Evolutionary conservation across 1,284 basidiomycete genomes (phyloP).

Genomic region (Microbotryomycetes sp.): DNA sequence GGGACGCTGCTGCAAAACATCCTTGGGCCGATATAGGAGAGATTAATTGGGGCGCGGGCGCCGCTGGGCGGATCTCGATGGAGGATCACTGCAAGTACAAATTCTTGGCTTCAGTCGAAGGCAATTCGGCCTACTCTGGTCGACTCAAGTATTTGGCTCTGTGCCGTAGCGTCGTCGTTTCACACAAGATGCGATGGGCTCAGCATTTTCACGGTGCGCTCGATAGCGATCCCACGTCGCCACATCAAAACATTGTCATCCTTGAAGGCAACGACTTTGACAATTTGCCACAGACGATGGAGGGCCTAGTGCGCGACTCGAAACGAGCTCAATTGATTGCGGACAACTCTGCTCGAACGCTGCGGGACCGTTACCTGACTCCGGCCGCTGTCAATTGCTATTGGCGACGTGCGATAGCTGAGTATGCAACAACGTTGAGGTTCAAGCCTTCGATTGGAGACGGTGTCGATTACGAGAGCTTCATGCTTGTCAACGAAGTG

Average conservation of each 20-base stretch:
- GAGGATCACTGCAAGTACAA: constrained; percentile 12
- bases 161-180: constrained; percentile 2
- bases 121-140: constrained; percentile 1
- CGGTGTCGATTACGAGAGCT: background rate
- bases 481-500: background rate
- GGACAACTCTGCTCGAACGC: constrained; percentile 1
- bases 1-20: background rate
- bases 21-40: constrained; percentile 3
- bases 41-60: constrained; percentile 3
- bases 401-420: constrained; percentile 3
- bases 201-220: constrained; percentile 14
- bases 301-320: background rate
- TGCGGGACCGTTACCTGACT: constrained; percentile 9
- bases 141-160: constrained; percentile 10
- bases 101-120: constrained; percentile 4
- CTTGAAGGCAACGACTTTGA: background rate
- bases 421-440: background rate
- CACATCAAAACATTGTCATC: constrained; percentile 8
- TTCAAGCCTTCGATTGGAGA: background rate
- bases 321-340: background rate
- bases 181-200: constrained; percentile 7
- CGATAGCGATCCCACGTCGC: constrained; percentile 2
- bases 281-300: background rate
- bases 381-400: constrained; percentile 10
- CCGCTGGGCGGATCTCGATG: background rate